Percentiles rank a stretch among this genome's conserved stretches.
Evolutionary conservation across 805 yeast genomes (phyloP).

Genomic region (Cyberlindnera japonica): DNA sequence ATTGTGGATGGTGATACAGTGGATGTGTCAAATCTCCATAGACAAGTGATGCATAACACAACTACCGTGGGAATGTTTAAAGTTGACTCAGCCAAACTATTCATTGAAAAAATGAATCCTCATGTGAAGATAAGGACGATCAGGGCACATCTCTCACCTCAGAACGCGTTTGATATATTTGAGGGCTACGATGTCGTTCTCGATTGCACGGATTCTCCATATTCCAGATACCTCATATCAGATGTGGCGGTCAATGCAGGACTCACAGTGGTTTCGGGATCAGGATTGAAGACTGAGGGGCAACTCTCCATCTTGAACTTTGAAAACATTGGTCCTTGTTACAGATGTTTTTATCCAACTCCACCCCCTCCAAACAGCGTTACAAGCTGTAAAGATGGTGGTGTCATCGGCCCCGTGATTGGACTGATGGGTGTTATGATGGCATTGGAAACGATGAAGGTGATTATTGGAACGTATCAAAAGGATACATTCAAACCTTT

Average conservation of each 20-base stretch:
- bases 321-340: slow-evolving; percentile 75
- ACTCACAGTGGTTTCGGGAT: slow-evolving; percentile 81
- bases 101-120: slow-evolving; percentile 60
- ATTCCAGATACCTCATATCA: slow-evolving; percentile 78
- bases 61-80: slow-evolving; percentile 65
- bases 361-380: slow-evolving; percentile 87
- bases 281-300: slow-evolving; percentile 90
- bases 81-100: slow-evolving; percentile 70
- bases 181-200: slow-evolving; percentile 68
- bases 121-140: slow-evolving; percentile 52
- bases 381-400: slow-evolving; percentile 87
- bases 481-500: slow-evolving; percentile 59
- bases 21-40: slow-evolving; percentile 79
- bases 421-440: slow-evolving; percentile 86
- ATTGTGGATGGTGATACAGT: slow-evolving; percentile 85
- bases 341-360: slow-evolving; percentile 85
- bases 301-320: slow-evolving; percentile 78
- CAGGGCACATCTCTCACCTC: slow-evolving; percentile 45
- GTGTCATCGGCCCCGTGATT: slow-evolving; percentile 94
- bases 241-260: slow-evolving; percentile 72
- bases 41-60: slow-evolving; percentile 81
- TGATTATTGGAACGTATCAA: slow-evolving; percentile 55
- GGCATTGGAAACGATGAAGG: slow-evolving; percentile 83
- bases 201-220: slow-evolving; percentile 95
- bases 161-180: slow-evolving; percentile 63